Evolutionary conservation across 192 early-diverging fungal species (phyloP).

Genomic region (Chytriomyces sp.): DNA sequence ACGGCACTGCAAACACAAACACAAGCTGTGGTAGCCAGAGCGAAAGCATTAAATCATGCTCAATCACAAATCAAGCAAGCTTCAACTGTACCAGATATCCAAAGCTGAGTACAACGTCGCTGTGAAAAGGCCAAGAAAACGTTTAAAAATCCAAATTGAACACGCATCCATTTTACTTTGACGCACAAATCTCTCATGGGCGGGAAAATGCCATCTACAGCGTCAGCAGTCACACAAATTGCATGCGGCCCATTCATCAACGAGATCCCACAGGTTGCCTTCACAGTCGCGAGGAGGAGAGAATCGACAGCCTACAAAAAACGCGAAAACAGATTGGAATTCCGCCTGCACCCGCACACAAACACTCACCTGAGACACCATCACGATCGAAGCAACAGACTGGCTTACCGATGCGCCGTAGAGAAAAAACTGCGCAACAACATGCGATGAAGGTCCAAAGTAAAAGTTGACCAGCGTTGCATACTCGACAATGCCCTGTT

Average conservation of each 20-base stretch:
- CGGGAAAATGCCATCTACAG: no score
- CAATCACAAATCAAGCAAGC: background rate
- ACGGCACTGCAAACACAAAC: constrained; percentile 15
- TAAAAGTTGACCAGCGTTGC: constrained; percentile 65
- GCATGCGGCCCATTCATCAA: no score
- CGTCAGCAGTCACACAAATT: no score
- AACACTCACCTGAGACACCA: constrained; percentile 48
- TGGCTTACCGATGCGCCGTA: constrained; percentile 47
- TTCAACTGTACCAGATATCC: background rate
- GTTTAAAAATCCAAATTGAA: no score
- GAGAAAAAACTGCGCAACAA: constrained; percentile 24
- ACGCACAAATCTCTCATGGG: no score
- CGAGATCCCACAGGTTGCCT: no score
- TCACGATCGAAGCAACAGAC: constrained; percentile 55
- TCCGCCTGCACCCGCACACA: background rate
- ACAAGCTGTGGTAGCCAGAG: background rate
- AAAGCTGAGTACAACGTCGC: background rate
- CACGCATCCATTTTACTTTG: no score
- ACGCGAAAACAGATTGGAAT: no score
- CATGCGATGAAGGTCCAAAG: constrained; percentile 29
- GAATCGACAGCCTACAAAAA: background rate
- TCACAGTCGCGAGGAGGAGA: no score
- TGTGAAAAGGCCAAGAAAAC: background rate
- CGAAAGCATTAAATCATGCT: background rate
- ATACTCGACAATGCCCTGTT: constrained; percentile 62